Evolutionary conservation across 345 rosid species (phyloP), one percentile per base, ranked within the genome.

Genomic region (Euphorbia lathyris): DNA sequence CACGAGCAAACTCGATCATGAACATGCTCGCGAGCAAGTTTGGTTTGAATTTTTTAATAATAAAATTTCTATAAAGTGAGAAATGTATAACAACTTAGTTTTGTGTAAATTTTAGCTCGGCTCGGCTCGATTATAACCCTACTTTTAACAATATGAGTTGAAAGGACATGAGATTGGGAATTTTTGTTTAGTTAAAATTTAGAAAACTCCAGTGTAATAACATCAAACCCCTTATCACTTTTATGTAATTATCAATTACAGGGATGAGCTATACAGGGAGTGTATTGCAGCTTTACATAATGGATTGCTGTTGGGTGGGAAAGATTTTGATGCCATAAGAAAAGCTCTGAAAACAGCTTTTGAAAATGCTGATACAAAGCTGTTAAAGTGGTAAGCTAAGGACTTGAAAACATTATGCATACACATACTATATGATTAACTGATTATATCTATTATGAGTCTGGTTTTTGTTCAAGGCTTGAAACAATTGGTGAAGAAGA

Each of bases 181-280:
- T 1, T 45, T 45, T 45, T 6, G 17, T 45, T 45, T 7, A 34
- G 38, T 34, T 34, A 3, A 34, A 34, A 34, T 34, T 34, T 34
- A 34, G 38, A 34, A n/a, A 34, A 34, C 38, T 34, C 38, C n/a
- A n/a, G n/a, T 34, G 38, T 7, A 34, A 13, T 45, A 12, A 14
- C 2, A 45, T 45, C 45, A 40, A 40, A 6, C 9, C 45, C 19
- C 51, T 6, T 45, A 17, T 10, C 51, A 45, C 11, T 45, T 45
- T 45, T 12, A 45, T 45, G 51, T 6, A 45, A 45, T 14, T 45
- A 16, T 45, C 51, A 45, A 45, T 72, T 29, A 67, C 72, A 93
- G 97, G 88, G 97, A 91, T 73, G 98, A 89, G 78, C 75, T 94
- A 72, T 89, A 86, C 82, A 91, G 87, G 75, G 96, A 90, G 73